Evolutionary conservation across 805 yeast species (phyloP), one percentile per base, ranked within the genome.

Genomic region (Yamadazyma scolyti): DNA sequence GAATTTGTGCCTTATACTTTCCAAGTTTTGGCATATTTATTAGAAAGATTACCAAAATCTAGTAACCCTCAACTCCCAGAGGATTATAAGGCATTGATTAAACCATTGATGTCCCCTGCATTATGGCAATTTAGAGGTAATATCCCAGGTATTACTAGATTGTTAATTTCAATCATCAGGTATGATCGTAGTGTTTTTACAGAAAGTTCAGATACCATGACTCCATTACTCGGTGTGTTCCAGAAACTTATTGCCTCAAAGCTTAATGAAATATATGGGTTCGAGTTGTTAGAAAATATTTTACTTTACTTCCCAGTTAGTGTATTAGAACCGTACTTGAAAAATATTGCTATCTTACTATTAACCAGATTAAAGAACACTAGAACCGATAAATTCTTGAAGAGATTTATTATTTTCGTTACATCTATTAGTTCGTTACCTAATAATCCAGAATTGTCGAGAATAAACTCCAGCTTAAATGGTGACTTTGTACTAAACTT

Each of bases 121-220:
- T 80, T 89, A 21, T 93, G 98, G 98, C 97, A 93, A 55, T 76
- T 75, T 39, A 72, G 79, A 42, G 98, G 97, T 10, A 93, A 90
- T 45, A 78, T 90, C 20, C 98, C 98, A 2, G 97, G 96, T 2
- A 76, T 90, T 13, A 81, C 94, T 0, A 75, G 96, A 45, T 65
- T 93, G 30, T 63, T 93, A 23, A 72, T 77, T 33, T 78, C 86
- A 5, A 78, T 90, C 13, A 59, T 82, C 20, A 56, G 56, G 26
- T 76, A 72, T 27, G 71, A 70, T 29, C 64, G 73, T 2, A 28
- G 48, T 2, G 48, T 57, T 2, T 72, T 73, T 40, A 57, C 60
- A 4, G 42, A 48, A 12, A 48, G 48, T 14, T 59, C 41, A 6
- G 52, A 48, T 17, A 65, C 42, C 47, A 54, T 87, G 24, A 74